phyloP scores from a whole-genome alignment of 768 basidiomycete genomes.

The Lactarius hengduanensis region DNA sequence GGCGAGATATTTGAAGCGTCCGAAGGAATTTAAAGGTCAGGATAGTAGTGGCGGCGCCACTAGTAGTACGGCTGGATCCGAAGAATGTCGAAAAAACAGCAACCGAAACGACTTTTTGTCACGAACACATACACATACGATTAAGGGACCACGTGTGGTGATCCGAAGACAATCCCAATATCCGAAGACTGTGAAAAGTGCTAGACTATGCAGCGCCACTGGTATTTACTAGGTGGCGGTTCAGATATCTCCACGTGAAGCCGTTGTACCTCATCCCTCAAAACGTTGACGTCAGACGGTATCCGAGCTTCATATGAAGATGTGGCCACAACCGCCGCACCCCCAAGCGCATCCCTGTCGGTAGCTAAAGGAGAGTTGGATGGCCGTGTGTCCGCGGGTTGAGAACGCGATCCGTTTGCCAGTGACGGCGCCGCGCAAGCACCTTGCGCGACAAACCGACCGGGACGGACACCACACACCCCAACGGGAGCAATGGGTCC shows the following conservation, averaged over 20 bases:
- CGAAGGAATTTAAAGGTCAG: too few species aligned
- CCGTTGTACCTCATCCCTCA: slow-evolving; percentile 32
- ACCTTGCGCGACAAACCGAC: slow-evolving; percentile 16
- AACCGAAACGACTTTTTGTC: too few species aligned
- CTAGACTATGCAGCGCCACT: too few species aligned
- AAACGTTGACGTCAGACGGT: slow-evolving; percentile 32
- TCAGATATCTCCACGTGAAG: slow-evolving; percentile 30
- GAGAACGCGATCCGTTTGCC: not conserved
- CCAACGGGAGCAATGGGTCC: not conserved
- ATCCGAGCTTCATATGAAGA: not conserved
- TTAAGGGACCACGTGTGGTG: too few species aligned
- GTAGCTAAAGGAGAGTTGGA: not conserved
- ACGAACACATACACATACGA: too few species aligned
- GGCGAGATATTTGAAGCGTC: too few species aligned
- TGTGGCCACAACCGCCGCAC: not conserved
- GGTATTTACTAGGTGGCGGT: slow-evolving; percentile 33
- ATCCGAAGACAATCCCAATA: too few species aligned
- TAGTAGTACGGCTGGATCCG: too few species aligned
- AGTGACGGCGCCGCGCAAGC: slow-evolving; percentile 11
- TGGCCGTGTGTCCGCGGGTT: not conserved
- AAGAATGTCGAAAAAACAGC: too few species aligned
- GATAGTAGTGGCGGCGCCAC: too few species aligned
- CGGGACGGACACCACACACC: not conserved
- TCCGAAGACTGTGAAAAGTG: too few species aligned
- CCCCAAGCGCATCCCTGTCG: not conserved